phyloP scores from a whole-genome alignment of 2,329 filamentous ascomycete genomes.

The Epicoccum nigrum region DNA sequence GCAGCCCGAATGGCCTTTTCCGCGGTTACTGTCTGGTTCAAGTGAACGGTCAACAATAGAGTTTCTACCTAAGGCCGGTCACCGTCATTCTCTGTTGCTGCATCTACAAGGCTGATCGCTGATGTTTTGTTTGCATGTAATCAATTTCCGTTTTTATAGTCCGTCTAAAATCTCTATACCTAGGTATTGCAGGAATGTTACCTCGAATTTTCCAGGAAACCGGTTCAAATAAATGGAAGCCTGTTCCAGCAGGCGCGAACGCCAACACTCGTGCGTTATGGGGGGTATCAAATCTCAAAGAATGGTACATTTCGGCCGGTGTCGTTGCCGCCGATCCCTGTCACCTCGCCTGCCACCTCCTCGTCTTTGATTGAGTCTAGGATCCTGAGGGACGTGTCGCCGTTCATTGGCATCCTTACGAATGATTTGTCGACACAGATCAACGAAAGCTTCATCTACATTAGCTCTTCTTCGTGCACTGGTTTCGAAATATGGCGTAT shows the following conservation, averaged over 20 bases:
- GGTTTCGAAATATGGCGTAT: constrained; percentile 88
- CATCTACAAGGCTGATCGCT: not conserved
- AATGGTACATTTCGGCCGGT: constrained; percentile 36
- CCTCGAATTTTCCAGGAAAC: constrained; percentile 1
- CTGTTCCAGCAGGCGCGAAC: constrained; percentile 33
- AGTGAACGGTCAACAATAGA: constrained; percentile 1
- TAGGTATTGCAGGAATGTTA: constrained; percentile 18
- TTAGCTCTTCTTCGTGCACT: constrained; percentile 83
- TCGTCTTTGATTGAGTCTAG: constrained; percentile 13
- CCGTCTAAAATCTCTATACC: constrained; percentile 31
- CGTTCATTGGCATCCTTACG: constrained; percentile 66
- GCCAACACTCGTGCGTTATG: constrained; percentile 23
- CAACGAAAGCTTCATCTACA: constrained; percentile 87
- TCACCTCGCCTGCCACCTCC: constrained; percentile 12
- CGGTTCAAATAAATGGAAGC: constrained; percentile 8
- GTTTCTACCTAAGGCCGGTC: constrained; percentile 4
- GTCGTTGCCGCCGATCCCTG: constrained; percentile 18
- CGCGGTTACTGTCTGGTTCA: constrained; percentile 1
- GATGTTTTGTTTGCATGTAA: constrained; percentile 7
- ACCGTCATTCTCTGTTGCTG: not conserved
- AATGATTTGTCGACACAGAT: constrained; percentile 83
- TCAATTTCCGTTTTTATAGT: constrained; percentile 27
- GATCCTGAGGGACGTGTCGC: constrained; percentile 25
- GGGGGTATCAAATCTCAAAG: constrained; percentile 36
- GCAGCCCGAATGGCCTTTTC: constrained; percentile 1